Percentiles rank a stretch among this genome's conserved stretches.
These are phyloP conservation scores for Eucalyptus cloeziana DNA, from an alignment of 345 rosid species.

Conservation along the genomic window DNA sequence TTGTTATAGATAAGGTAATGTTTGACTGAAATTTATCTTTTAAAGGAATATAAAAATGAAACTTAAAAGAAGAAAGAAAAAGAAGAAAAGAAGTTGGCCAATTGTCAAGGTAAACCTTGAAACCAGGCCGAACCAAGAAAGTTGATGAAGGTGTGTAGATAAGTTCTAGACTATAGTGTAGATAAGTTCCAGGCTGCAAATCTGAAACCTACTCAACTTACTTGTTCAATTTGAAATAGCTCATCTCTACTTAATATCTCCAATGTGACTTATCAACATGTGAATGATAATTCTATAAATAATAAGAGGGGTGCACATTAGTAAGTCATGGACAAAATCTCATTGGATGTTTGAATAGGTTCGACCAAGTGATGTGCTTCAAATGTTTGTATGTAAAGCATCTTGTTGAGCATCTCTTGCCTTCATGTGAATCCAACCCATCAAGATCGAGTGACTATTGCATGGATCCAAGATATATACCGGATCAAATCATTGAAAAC, in stretches of 20 bases:
- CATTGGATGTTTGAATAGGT: neutral
- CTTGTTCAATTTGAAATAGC: too few relatives aligned
- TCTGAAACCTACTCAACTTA: too few relatives aligned
- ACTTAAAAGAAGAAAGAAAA: neutral
- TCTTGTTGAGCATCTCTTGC: neutral
- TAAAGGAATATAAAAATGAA: neutral
- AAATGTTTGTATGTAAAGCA: neutral
- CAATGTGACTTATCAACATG: neutral
- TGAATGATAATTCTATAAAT: neutral
- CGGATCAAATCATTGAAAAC: neutral
- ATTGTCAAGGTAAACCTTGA: neutral
- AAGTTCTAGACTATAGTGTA: too few relatives aligned
- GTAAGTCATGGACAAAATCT: neutral
- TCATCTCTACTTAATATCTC: neutral
- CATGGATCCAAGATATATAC: neutral
- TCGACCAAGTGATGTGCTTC: neutral
- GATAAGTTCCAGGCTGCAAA: too few relatives aligned
- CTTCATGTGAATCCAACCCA: neutral
- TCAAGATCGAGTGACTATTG: neutral
- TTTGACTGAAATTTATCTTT: neutral
- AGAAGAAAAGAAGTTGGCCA: accelerated
- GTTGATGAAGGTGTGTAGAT: neutral
- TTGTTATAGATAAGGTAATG: neutral
- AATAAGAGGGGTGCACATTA: neutral
- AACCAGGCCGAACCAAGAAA: accelerated